Percentiles rank a stretch among this genome's conserved stretches.
phyloP scores from a whole-genome alignment of 2,329 filamentous ascomycete genomes.

The Botrytis porri region DNA sequence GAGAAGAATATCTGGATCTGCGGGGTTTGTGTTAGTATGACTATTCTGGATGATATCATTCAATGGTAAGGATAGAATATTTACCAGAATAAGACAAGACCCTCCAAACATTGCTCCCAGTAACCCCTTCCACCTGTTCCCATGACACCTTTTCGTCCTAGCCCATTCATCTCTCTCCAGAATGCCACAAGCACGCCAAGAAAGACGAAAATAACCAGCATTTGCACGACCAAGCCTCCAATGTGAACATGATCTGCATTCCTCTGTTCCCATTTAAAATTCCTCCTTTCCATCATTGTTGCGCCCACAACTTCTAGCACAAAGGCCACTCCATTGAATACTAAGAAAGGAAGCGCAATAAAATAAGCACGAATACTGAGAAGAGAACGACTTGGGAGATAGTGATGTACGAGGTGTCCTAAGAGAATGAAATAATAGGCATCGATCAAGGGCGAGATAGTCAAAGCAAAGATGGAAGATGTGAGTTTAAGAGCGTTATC shows the following conservation, averaged over 20 bases:
- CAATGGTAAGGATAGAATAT: background rate
- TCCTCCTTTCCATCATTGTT: background rate
- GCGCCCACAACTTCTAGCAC: background rate
- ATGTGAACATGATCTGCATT: conserved; percentile 48
- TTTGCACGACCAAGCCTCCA: conserved; percentile 51
- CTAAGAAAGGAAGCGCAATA: background rate
- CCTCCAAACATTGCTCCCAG: background rate
- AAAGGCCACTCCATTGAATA: background rate
- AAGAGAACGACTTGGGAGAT: conserved; percentile 33
- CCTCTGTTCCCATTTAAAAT: conserved; percentile 21
- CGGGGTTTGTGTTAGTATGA: background rate
- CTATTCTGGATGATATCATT: background rate
- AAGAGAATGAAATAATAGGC: conserved; percentile 39
- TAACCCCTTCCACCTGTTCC: background rate
- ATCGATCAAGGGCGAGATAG: conserved; percentile 38
- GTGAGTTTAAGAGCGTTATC: conserved; percentile 35
- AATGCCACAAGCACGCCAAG: background rate
- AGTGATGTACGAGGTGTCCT: conserved; percentile 38
- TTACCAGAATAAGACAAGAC: background rate
- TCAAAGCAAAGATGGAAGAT: conserved; percentile 44
- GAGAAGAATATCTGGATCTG: background rate
- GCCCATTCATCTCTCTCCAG: background rate
- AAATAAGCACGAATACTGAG: background rate
- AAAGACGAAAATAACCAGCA: conserved; percentile 49
- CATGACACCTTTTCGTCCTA: background rate